Base-by-base conservation (phyloP, 2,329 filamentous ascomycete species). In the Aspergillus fijiensis region DNA sequence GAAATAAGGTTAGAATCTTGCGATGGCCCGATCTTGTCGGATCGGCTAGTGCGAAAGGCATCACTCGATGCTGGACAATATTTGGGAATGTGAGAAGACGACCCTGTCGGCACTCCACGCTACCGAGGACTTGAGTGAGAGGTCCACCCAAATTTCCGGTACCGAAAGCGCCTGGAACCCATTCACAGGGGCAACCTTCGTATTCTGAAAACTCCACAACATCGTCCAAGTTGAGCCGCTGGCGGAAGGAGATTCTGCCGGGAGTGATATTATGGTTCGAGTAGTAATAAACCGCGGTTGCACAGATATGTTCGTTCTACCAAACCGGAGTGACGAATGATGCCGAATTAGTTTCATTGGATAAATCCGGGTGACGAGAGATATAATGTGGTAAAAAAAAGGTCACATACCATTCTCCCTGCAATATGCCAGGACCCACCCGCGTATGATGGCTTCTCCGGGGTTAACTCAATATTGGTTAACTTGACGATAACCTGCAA, bases 261-360 rank as follows among this genome's bases (percentile, higher is more conserved):
- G 82, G 74, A 0, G 84, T 85, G 57, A 89, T 82, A 69, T 90
- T 90, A 0, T 87, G 79, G 57, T 73, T 76, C 63, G 87, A 84
- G 65, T 86, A 86, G 71, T 89, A 89, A 75, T 87, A 89, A 2
- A 90, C 75, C 0, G 86, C 84, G 0, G 85, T 87, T 0, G 85
- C 85, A 60, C 80, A 81, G 29, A 90, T 89, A 60, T 81, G 82
- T 68, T 89, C 87, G 65, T 89, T 89, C 33, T 14, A 14, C 10
- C 14, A 12, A 35, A 12, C 14, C 33, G 14, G 14, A 35, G 14
- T 4, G 33, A 14, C 33, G 2, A 35, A 35, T 16, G 14, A 42
- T 4, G 14, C 4, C 16, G 25, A 27, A 27, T 16, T 19, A 42
- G 39, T 5, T n/a, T 42, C 16, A 16, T n/a, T 6, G 0, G 2